These are phyloP conservation scores for Phytophthora pisi DNA, from an alignment of 352 stramenopile species.

Conservation along the genomic window DNA sequence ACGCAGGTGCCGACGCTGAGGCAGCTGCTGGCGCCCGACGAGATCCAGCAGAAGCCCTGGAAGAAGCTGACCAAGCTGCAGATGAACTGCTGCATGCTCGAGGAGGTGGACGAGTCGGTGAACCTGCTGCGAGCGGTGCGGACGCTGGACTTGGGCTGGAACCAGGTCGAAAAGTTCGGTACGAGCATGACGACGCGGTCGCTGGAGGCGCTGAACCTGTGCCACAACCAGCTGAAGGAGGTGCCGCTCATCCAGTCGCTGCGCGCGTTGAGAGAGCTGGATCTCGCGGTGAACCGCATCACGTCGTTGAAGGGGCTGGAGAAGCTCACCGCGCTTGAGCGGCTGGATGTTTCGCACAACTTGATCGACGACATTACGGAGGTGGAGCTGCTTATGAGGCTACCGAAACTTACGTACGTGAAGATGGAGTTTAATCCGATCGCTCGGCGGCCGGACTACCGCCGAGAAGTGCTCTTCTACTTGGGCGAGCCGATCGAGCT, in stretches of 20 bases:
- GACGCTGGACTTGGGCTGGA: constrained; percentile 75
- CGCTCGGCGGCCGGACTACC: constrained; percentile 70
- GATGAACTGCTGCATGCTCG: constrained; percentile 71
- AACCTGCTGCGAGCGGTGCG: constrained; percentile 52
- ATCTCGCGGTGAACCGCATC: constrained; percentile 75
- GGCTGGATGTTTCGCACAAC: constrained; percentile 81
- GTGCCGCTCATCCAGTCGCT: constrained; percentile 58
- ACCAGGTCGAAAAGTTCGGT: constrained; percentile 59
- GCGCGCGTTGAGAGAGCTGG: constrained; percentile 48
- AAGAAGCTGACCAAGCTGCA: constrained; percentile 56
- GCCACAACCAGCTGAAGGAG: constrained; percentile 62
- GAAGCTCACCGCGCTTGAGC: constrained; percentile 44
- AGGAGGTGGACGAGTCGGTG: constrained; percentile 55
- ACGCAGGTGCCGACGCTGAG: constrained; percentile 50
- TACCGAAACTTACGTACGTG: constrained; percentile 52
- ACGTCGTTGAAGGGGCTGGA: constrained; percentile 61
- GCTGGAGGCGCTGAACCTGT: constrained; percentile 64
- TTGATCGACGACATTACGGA: constrained; percentile 55
- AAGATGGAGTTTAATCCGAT: constrained; percentile 81
- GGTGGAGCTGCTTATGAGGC: constrained; percentile 51
- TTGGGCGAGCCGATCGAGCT: constrained; percentile 69
- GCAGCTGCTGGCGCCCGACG: constrained; percentile 48
- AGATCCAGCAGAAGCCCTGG: constrained; percentile 31
- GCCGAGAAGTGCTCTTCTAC: constrained; percentile 83
- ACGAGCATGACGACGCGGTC: constrained; percentile 32